Evolutionary conservation across 108 stramenopile genomes (phyloP).

Genomic region (Pseudonitzschia delicatissima): DNA sequence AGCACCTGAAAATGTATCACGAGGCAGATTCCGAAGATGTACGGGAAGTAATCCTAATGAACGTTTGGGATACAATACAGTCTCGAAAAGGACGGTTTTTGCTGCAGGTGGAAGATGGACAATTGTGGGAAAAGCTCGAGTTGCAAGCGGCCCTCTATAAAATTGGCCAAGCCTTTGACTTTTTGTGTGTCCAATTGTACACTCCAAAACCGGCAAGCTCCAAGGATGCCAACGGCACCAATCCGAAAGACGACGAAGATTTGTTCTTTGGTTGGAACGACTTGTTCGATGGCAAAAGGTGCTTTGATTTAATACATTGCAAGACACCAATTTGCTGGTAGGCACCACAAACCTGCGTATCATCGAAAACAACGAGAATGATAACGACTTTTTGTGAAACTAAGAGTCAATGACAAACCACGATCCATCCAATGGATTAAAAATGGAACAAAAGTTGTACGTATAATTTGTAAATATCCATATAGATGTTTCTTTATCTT

Average conservation of each 20-base stretch:
- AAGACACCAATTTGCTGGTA: constrained; percentile 12
- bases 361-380: no score
- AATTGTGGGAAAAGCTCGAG: constrained; percentile 12
- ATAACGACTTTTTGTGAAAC: no score
- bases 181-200: constrained; percentile 6
- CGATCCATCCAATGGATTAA: no score
- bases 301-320: constrained; percentile 9
- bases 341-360: no score
- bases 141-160: constrained; percentile 6
- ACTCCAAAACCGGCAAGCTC: background rate
- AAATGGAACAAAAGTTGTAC: no score
- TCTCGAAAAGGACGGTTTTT: constrained; percentile 9
- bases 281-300: constrained; percentile 5
- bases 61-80: constrained; percentile 3
- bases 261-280: constrained; percentile 18
- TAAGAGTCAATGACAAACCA: no score
- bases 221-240: background rate
- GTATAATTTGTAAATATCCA: no score
- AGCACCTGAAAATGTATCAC: constrained; percentile 15
- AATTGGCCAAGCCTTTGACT: constrained; percentile 14
- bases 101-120: constrained; percentile 4
- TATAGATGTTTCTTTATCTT: no score
- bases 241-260: background rate
- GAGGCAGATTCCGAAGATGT: constrained; percentile 1
- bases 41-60: constrained; percentile 8